These are phyloP conservation scores for Apophysomyces trapeziformis DNA, from an alignment of 371 early-diverging fungal species.

Conservation along the genomic window DNA sequence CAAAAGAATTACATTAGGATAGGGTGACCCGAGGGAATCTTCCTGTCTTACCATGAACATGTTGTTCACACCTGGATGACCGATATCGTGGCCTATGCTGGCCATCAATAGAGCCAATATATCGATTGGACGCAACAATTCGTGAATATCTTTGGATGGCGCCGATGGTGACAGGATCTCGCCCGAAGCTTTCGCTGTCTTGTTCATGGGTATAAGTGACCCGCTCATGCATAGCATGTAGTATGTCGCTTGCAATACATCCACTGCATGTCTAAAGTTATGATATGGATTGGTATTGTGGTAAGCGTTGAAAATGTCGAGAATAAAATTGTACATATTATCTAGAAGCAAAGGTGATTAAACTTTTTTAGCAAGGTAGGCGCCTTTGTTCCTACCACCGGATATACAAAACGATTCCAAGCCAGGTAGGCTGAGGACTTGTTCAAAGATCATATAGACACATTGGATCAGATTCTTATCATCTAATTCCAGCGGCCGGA, in stretches of 20 bases:
- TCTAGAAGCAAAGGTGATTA: conserved; percentile 33
- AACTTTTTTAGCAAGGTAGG: background rate
- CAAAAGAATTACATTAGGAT: no score
- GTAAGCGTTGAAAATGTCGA: conserved; percentile 70
- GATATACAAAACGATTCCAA: conserved; percentile 47
- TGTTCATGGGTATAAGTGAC: conserved; percentile 45
- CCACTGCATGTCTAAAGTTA: conserved; percentile 87
- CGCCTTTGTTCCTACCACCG: conserved; percentile 36
- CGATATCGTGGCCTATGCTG: conserved; percentile 83
- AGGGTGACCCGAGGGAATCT: no score
- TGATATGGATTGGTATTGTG: conserved; percentile 82
- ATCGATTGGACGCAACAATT: conserved; percentile 68
- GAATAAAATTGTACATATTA: conserved; percentile 63
- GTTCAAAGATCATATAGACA: conserved; percentile 61
- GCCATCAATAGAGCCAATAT: conserved; percentile 79
- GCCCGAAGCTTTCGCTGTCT: background rate
- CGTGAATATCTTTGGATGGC: conserved; percentile 35
- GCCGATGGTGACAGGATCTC: background rate
- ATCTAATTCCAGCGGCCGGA: conserved; percentile 58
- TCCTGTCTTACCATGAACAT: conserved; percentile 64
- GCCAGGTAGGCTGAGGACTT: conserved; percentile 60
- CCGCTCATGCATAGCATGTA: conserved; percentile 75
- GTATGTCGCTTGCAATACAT: conserved; percentile 82
- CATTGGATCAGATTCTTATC: conserved; percentile 63
- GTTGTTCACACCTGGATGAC: conserved; percentile 89